Evolutionary conservation across 2,329 filamentous ascomycete genomes (phyloP), one percentile per base, ranked within the genome.

Genomic region (Didymellaceae sp.): DNA sequence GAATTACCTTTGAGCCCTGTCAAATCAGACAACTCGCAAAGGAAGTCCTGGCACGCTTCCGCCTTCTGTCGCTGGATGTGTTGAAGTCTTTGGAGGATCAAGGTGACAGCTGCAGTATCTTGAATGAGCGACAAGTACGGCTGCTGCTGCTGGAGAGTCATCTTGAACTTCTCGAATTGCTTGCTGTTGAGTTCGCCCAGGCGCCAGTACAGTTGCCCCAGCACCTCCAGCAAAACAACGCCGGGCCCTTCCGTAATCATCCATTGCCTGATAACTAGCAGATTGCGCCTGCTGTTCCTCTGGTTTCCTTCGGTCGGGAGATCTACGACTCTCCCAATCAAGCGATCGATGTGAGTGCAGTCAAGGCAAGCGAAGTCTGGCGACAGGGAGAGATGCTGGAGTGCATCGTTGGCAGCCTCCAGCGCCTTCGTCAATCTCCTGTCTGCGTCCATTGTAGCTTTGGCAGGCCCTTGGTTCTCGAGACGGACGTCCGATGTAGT

Each of bases 161-260:
- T 41, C 50, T 71, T 71, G 63, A 71, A 68, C 51, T 65, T 69
- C 38, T 71, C 67, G 28, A 70, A 71, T 42, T 70, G 68, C 51
- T 68, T 71, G 45, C 67, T 68, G 56, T 71, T 69, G 46, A 71
- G 68, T 37, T 71, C 68, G 26, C 67, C 67, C 40, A 71, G 42
- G 13, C 68, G 61, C 68, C 68, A 71, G 51, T 70, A 71, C 3
- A 70, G 57, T 35, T 71, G 68, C n/a, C 68, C 68, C 5, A 71
- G 61, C 9, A 71, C 67, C 46, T 71, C 66, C 2, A 71, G 49
- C 8, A 70, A 55, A 9, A 71, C 65, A 7, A 71, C 67, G 4
- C 63, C 62, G 8, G 68, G 66, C 4, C 67, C 67, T 48, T 70
- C 66, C 33, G 61, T 64, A 22, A 68, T 49, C 68, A 71, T 71